These are phyloP conservation scores for Globisporangium iwayamae DNA, from an alignment of 352 stramenopile genomes.

Conservation along the genomic window DNA sequence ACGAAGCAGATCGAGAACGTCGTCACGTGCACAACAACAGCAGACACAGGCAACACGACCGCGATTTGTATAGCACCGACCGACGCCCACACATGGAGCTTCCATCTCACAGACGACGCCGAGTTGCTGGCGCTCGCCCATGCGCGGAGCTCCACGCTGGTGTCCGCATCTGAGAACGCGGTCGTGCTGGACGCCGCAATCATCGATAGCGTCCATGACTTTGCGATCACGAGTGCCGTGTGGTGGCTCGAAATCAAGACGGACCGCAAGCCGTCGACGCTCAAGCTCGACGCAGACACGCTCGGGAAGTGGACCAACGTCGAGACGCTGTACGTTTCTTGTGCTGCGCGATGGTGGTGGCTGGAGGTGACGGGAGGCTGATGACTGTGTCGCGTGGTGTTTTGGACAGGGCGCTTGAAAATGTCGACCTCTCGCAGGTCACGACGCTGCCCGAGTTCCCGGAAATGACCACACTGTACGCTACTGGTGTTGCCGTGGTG, in stretches of 20 bases:
- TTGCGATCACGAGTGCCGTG: constrained; percentile 1
- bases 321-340: constrained; percentile 16
- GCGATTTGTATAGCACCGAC: constrained; percentile 13
- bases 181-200: constrained; percentile 10
- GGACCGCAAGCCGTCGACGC: constrained; percentile 1
- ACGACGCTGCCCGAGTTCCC: constrained; percentile 10
- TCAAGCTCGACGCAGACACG: constrained; percentile 5
- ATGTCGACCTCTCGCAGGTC: constrained; percentile 18
- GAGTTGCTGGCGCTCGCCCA: constrained; percentile 11
- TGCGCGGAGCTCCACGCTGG: background rate
- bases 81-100: constrained; percentile 8
- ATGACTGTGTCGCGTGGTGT: background rate
- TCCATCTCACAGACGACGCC: constrained; percentile 5
- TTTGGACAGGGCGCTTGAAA: constrained; percentile 7
- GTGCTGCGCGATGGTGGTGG: background rate
- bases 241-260: constrained; percentile 11
- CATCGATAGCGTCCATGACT: constrained; percentile 3
- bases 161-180: background rate
- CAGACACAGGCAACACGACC: background rate
- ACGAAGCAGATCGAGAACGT: background rate
- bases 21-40: constrained; percentile 2
- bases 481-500: background rate
- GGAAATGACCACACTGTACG: constrained; percentile 1
- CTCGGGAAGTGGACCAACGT: constrained; percentile 7
- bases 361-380: background rate